These are phyloP conservation scores for Hippophae rhamnoides DNA, from an alignment of 306 rosid species.

Conservation along the genomic window DNA sequence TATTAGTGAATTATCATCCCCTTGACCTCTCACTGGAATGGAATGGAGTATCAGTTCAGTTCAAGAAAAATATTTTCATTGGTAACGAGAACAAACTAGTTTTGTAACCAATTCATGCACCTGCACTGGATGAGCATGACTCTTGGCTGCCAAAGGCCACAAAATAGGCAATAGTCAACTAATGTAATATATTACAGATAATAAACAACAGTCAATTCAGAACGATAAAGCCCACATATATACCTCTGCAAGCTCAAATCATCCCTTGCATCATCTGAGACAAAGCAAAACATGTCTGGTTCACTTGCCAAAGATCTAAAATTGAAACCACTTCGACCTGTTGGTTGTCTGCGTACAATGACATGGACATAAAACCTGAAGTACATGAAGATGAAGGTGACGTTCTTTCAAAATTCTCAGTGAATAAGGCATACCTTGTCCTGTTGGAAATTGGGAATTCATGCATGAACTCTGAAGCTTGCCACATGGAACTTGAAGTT, in stretches of 20 bases:
- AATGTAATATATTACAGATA: constrained; percentile 4
- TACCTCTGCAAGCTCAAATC: constrained; percentile 67
- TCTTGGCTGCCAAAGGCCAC: constrained; percentile 58
- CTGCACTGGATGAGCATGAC: constrained; percentile 76
- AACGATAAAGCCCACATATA: constrained; percentile 12
- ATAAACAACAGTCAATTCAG: constrained; percentile 3
- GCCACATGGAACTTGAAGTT: constrained; percentile 33
- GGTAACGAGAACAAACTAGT: background rate
- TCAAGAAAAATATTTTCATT: background rate
- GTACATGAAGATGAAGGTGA: constrained; percentile 5
- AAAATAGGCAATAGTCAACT: constrained; percentile 12
- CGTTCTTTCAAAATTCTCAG: constrained; percentile 4
- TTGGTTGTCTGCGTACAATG: constrained; percentile 27
- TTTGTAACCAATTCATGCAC: constrained; percentile 20
- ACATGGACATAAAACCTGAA: constrained; percentile 23
- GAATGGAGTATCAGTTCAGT: constrained; percentile 12
- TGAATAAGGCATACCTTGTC: constrained; percentile 43
- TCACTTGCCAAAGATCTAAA: constrained; percentile 21
- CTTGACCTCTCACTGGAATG: constrained; percentile 49
- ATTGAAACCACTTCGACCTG: constrained; percentile 32
- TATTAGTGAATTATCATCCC: constrained; percentile 28
- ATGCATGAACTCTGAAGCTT: constrained; percentile 30
- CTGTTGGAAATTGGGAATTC: constrained; percentile 26
- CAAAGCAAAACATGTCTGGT: constrained; percentile 29
- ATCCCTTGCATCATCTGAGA: constrained; percentile 55